Evolutionary conservation across 129 eudicot species (phyloP), one percentile per base, ranked within the genome.

Genomic region (Glebionis coronaria): DNA sequence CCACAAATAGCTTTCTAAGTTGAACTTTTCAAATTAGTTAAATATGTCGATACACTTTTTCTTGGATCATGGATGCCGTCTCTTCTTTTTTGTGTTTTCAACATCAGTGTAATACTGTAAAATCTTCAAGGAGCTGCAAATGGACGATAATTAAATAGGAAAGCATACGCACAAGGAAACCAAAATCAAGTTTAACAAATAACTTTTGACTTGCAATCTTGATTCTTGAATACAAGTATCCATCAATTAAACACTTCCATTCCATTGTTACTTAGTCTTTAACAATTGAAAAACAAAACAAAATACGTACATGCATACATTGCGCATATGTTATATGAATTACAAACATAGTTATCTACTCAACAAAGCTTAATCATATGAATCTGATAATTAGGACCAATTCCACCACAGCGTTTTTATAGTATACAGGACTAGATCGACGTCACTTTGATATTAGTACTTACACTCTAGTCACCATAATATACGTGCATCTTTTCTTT

Each of bases 351-450:
- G 57, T 4, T 67, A 47, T 56, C 62, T 67, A 38, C 62, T 74
- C 59, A 71, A 57, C 31, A 65, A 58, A 60, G 42, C 65, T 28
- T 59, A 70, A 18, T 63, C 63, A 40, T 1, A 47, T 63, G 53
- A 73, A 55, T 50, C 25, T 51, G 12, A n/a, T 44, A 35, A 35
- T 35, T 35, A 55, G 74, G 49, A 35, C 55, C 77, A 52, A 28
- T 45, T 38, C 40, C 74, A 61, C 78, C 68, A 65, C 67, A 64
- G 44, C 65, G 44, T 45, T 47, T 74, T 80, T 80, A 77, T 76
- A 76, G 76, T 57, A 56, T 69, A 79, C 82, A 76, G 27, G 79
- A 82, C 79, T 49, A 70, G 55, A 61, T 35, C 60, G 53, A 68
- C 21, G 56, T 53, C 68, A 70, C 44, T 31, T 28, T 66, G 59